Conservation (phyloP, 75 land plant genomes). For the Sequoia sempervirens region DNA sequence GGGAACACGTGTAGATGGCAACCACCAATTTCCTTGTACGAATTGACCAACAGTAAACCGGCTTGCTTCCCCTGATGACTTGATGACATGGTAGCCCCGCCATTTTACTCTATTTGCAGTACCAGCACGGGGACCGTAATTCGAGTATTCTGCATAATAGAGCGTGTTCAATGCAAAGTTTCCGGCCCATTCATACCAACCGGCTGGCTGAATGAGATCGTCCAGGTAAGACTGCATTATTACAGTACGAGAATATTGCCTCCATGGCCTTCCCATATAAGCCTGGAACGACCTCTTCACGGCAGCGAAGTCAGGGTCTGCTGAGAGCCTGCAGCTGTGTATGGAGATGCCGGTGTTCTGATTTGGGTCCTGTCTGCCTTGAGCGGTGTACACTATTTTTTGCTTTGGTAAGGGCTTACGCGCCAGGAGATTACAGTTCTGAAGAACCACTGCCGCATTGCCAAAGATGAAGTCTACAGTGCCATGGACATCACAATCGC, state of each 20-base stretch:
- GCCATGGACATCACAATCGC: slow-evolving; percentile 22
- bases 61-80: background rate
- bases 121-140: slow-evolving; percentile 17
- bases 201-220: slow-evolving; percentile 15
- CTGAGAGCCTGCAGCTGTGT: slow-evolving; percentile 16
- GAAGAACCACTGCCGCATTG: slow-evolving; percentile 22
- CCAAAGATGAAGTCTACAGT: slow-evolving; percentile 35
- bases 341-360: slow-evolving; percentile 21
- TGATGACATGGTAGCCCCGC: slow-evolving; percentile 8
- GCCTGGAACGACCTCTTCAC: background rate
- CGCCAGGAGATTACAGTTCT: slow-evolving; percentile 19
- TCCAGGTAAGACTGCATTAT: slow-evolving; percentile 15
- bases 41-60: slow-evolving; percentile 1
- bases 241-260: slow-evolving; percentile 16
- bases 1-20: background rate
- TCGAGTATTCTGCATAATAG: slow-evolving; percentile 25
- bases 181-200: slow-evolving; percentile 29
- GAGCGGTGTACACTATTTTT: slow-evolving; percentile 25
- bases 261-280: slow-evolving; percentile 31
- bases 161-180: slow-evolving; percentile 17
- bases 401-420: slow-evolving; percentile 8
- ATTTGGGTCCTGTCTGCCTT: slow-evolving; percentile 12
- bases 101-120: slow-evolving; percentile 13
- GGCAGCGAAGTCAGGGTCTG: slow-evolving; percentile 2
- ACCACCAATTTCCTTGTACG: background rate